Conservation (phyloP, 1,284 basidiomycete species). For the Moesziomyces globuligerus region DNA sequence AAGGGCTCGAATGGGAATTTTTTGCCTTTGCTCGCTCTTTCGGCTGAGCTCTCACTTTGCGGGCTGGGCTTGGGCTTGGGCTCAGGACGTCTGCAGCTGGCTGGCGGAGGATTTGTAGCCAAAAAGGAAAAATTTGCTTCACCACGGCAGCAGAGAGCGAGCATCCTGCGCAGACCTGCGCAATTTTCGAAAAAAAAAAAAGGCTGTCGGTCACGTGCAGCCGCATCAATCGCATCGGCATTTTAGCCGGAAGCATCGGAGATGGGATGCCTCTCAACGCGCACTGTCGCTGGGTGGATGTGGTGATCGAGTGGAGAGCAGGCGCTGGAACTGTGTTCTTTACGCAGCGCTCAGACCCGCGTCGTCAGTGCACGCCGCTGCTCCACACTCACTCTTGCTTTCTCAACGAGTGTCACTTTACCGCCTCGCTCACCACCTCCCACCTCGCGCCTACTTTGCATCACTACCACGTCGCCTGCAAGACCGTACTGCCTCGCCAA, state of each 20-base stretch:
- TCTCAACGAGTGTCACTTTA: conserved; percentile 34
- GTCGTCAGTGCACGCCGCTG: conserved; percentile 32
- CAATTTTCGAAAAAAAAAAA: not conserved
- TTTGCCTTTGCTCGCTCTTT: too few relatives aligned
- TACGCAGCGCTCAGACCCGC: conserved; percentile 35
- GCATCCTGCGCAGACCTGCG: not conserved
- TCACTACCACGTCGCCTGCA: not conserved
- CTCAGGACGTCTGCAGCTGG: not conserved
- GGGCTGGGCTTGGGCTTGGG: too few relatives aligned
- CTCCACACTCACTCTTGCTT: conserved; percentile 10
- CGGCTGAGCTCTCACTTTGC: too few relatives aligned
- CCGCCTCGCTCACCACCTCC: not conserved
- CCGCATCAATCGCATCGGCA: too few relatives aligned
- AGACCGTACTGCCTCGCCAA: too few relatives aligned
- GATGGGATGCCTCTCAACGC: too few relatives aligned
- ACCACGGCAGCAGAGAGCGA: not conserved
- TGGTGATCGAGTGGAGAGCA: not conserved
- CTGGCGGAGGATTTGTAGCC: conserved; percentile 1
- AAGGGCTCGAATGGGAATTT: too few relatives aligned
- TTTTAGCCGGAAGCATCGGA: too few relatives aligned
- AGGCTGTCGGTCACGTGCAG: too few relatives aligned
- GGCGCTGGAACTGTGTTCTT: not conserved
- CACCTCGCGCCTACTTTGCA: not conserved
- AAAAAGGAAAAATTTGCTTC: conserved; percentile 34
- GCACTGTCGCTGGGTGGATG: too few relatives aligned